A percentile compares a stretch with the other conserved stretches of the same genome.
Conservation (phyloP, 805 yeast species). For the Metschnikowia colocasiae region DNA sequence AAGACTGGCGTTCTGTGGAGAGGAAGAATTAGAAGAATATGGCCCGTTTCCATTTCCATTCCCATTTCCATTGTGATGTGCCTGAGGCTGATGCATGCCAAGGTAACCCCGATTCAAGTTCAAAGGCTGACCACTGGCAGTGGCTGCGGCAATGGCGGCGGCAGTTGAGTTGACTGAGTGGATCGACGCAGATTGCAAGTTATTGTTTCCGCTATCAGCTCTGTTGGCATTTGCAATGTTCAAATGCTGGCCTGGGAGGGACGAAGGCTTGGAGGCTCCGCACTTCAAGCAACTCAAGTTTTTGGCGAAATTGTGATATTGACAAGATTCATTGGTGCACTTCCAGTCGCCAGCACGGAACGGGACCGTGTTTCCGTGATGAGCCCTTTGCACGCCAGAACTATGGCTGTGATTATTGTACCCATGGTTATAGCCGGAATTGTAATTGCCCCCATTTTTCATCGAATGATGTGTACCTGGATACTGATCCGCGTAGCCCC, state of each 20-base stretch:
- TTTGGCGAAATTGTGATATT: constrained; percentile 90
- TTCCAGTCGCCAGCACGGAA: constrained; percentile 98
- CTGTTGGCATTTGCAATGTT: constrained; percentile 7
- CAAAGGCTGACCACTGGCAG: constrained; percentile 46
- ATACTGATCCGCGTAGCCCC: constrained; percentile 15
- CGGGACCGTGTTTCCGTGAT: constrained; percentile 59
- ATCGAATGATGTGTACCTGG: constrained; percentile 8
- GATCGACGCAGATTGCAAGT: not conserved
- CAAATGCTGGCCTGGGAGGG: constrained; percentile 23
- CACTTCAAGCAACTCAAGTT: constrained; percentile 84
- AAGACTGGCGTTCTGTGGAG: constrained; percentile 15
- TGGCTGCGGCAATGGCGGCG: constrained; percentile 46
- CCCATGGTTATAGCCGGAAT: constrained; percentile 14
- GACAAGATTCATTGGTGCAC: constrained; percentile 72
- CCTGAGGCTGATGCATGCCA: constrained; percentile 35
- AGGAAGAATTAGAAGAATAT: constrained; percentile 8
- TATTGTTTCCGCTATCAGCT: constrained; percentile 9
- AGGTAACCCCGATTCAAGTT: constrained; percentile 30
- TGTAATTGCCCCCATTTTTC: constrained; percentile 16
- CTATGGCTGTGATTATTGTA: constrained; percentile 16
- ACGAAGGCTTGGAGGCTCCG: constrained; percentile 60
- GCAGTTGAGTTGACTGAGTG: constrained; percentile 42
- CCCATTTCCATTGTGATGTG: constrained; percentile 20
- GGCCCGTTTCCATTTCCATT: constrained; percentile 3
- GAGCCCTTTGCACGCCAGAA: constrained; percentile 15